Conservation (phyloP, 1,139 yeast species). For the Sugiyamaella neomexicana region DNA sequence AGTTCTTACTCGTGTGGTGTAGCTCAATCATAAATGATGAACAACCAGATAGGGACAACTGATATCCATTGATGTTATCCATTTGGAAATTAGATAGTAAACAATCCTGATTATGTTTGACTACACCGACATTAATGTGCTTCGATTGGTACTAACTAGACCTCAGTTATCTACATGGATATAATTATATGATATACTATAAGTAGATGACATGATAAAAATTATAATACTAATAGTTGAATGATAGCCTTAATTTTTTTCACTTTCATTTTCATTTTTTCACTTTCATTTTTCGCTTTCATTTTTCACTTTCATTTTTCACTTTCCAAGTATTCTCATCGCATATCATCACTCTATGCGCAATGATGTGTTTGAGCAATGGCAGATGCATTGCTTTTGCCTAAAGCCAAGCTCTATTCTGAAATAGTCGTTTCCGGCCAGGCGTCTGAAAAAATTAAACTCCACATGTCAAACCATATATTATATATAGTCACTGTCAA, state of each 20-base stretch:
- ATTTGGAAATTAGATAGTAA: conserved; percentile 18
- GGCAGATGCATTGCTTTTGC: too few species aligned
- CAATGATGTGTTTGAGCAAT: too few species aligned
- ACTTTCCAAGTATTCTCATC: not conserved
- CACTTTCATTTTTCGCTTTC: not conserved
- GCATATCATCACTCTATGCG: not conserved
- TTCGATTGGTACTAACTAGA: not conserved
- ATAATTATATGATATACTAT: too few species aligned
- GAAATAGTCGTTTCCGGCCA: too few species aligned
- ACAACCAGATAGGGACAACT: conserved; percentile 19
- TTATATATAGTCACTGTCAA: not conserved
- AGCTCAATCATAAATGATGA: conserved; percentile 13
- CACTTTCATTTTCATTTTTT: not conserved
- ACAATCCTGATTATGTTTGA: conserved; percentile 3
- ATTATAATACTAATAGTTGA: too few species aligned
- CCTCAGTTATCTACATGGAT: not conserved
- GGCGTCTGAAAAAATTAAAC: too few species aligned
- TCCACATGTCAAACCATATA: too few species aligned
- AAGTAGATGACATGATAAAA: too few species aligned
- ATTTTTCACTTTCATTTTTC: not conserved
- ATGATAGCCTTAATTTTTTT: too few species aligned
- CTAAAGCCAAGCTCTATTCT: too few species aligned
- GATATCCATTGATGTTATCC: conserved; percentile 18
- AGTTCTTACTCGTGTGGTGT: not conserved
- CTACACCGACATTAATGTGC: not conserved